Base-by-base conservation (phyloP, 371 early-diverging fungal species). In the Cokeromyces recurvatus region DNA sequence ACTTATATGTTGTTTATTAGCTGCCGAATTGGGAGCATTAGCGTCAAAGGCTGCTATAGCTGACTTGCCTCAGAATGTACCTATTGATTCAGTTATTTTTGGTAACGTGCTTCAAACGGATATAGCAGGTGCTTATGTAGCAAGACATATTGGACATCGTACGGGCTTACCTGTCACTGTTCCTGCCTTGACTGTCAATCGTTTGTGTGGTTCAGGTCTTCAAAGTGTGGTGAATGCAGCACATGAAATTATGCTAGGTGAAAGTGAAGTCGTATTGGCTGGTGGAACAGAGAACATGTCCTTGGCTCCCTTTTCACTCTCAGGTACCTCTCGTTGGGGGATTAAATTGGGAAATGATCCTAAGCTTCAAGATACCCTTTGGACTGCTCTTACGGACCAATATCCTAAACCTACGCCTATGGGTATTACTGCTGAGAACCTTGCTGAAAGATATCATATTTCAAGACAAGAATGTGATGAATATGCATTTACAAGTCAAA, bases 401-500 rank as follows among this genome's bases (percentile, higher is more conserved):
- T 93, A 82, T 68, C 94, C 95, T 14, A 79, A 62, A 25, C 75
- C 77, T 34, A 83, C 85, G 2, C 95, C 95, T 14, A 97, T 98
- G 96, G 97, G 92, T 43, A 89, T 95, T 60, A 95, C 97, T 9
- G 93, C 95, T 51, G 98, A 98, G 74, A 92, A 94, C 54, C 74
- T 96, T 48, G 94, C 85, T n/a, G 76, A 81, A 27, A 66, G 90
- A 72, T 89, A 92, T 77, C 66, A 71, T 41, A 82, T 98, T 45
- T 77, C 88, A 4, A 85, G 94, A 27, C 66, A 81, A 48, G 82
- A 89, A n/a, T 89, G 89, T 64, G 98, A 98, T 66, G 77, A 78
- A 35, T 95, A 79, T 61, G 95, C 95, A 10, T 66, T 91, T 9
- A 50, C 61, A 38, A 82, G 86, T 53, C 97, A 98, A 72, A 81